phyloP scores from a whole-genome alignment of 768 basidiomycete species.

The Pleurotus giganteus region DNA sequence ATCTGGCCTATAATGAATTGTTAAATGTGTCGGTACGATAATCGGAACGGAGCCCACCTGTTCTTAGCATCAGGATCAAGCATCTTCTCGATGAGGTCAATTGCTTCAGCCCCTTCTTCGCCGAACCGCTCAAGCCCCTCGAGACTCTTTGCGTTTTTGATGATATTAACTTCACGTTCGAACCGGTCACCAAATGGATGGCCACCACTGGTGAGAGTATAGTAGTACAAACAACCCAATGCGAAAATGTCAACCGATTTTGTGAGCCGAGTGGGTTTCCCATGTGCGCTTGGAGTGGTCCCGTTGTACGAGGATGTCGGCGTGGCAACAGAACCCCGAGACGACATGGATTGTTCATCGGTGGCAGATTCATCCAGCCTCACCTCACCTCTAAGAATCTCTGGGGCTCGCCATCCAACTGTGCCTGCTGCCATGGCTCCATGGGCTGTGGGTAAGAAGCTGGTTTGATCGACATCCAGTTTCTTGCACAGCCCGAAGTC shows the following conservation, averaged over 20 bases:
- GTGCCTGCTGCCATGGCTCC: conserved; percentile 90
- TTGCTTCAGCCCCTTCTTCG: conserved; percentile 92
- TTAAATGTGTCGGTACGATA: neutral
- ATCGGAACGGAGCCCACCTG: conserved; percentile 50
- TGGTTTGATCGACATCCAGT: conserved; percentile 93
- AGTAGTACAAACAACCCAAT: conserved; percentile 93
- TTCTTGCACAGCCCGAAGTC: conserved; percentile 98
- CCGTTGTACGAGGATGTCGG: conserved; percentile 31
- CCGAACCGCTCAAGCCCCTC: conserved; percentile 76
- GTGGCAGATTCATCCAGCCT: conserved; percentile 75
- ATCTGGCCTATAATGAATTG: conserved; percentile 60
- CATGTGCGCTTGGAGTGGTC: conserved; percentile 30
- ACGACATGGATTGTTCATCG: conserved; percentile 66
- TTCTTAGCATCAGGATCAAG: conserved; percentile 70
- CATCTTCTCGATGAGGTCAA: conserved; percentile 77
- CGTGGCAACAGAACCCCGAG: conserved; percentile 61
- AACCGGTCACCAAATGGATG: conserved; percentile 96
- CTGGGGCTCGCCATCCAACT: conserved; percentile 96
- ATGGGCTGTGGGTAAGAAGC: conserved; percentile 89
- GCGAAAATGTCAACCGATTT: conserved; percentile 98
- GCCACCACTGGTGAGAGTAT: conserved; percentile 82
- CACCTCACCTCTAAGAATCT: conserved; percentile 92
- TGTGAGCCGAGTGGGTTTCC: conserved; percentile 70
- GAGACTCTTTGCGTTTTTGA: conserved; percentile 75
- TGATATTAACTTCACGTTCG: conserved; percentile 91